A percentile compares a stretch with the other conserved stretches of the same genome.
These are phyloP conservation scores for Mucor indicus DNA, from an alignment of 371 early-diverging fungal genomes.

Conservation along the genomic window DNA sequence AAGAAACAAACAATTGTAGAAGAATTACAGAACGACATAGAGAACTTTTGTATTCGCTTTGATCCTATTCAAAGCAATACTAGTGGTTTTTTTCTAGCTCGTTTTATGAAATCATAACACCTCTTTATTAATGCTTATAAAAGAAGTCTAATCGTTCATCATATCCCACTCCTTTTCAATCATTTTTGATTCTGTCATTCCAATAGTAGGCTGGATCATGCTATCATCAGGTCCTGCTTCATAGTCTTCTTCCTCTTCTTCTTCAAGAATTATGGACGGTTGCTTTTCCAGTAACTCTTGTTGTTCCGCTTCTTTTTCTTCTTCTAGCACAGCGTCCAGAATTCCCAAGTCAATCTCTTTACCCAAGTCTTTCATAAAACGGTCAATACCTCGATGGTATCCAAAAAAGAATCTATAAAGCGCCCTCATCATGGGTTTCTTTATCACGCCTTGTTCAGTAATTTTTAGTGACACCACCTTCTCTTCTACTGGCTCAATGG, in stretches of 20 bases:
- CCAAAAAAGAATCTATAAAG: conserved; percentile 38
- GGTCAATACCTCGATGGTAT: conserved; percentile 40
- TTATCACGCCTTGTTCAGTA: conserved; percentile 44
- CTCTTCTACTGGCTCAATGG: conserved; percentile 17
- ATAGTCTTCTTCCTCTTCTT: conserved; percentile 4
- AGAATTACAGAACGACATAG: conserved; percentile 28
- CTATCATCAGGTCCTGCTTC: conserved; percentile 22
- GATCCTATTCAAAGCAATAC: conserved; percentile 64
- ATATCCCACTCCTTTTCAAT: conserved; percentile 25
- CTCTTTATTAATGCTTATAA: background rate
- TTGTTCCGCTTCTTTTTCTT: conserved; percentile 2
- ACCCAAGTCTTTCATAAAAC: conserved; percentile 38
- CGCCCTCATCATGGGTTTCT: conserved; percentile 39
- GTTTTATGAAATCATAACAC: conserved; percentile 49
- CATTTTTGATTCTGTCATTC: conserved; percentile 7
- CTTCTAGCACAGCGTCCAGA: conserved; percentile 1
- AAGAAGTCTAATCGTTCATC: conserved; percentile 16
- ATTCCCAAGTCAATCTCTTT: conserved; percentile 14
- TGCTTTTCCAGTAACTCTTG: too few species aligned
- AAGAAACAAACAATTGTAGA: conserved; percentile 53
- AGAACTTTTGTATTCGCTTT: conserved; percentile 51
- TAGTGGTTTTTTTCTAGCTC: conserved; percentile 76
- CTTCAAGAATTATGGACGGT: too few species aligned
- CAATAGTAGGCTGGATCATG: background rate
- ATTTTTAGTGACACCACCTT: conserved; percentile 23